Evolutionary conservation across 306 rosid species (phyloP), one percentile per base, ranked within the genome.

Genomic region (Cercis canadensis): DNA sequence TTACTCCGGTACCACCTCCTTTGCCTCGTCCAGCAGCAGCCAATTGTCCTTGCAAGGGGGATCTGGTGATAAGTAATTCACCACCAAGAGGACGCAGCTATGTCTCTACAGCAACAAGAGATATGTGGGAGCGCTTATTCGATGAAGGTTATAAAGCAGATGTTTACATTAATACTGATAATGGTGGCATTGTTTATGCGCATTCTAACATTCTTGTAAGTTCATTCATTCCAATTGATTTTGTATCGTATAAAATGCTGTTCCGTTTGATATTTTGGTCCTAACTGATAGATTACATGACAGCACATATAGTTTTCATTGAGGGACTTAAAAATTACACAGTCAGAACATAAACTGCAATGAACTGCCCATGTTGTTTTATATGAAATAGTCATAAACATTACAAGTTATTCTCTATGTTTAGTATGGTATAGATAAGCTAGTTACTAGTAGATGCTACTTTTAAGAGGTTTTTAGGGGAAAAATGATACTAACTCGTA

Each of bases 201-300:
- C 98, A 94, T 80, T 81, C 96, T 52, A 76, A 73, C 67, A 66
- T 94, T 78, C 84, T 94, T 67, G 98, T 90, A 81, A 94, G 98
- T 88, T 45, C 54, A 19, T 69, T 62, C 15, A 41, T 78, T 67
- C 60, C 67, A 11, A 40, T 16, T 15, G 39, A 57, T 60, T 71
- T 31, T 49, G 56, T 61, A 21, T 41, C 7, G 17, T 62, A 40
- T 36, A 46, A 57, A 62, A 11, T 18, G 3, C 34, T 66, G 41
- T 59, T 65, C 11, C 12, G 8, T 12, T 59, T 55, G 11, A 57
- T 32, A 53, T 31, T 11, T 1, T 45, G 19, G 9, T 70, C 45
- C 75, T 11, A 41, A 37, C 53, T 31, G 43, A 44, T 17, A 11
- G 39, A 16, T 46, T 13, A 46, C 17, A 44, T 43, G 75, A 44